Conservation (phyloP, 1,284 basidiomycete species). For the Microbotryum scabiosae region DNA sequence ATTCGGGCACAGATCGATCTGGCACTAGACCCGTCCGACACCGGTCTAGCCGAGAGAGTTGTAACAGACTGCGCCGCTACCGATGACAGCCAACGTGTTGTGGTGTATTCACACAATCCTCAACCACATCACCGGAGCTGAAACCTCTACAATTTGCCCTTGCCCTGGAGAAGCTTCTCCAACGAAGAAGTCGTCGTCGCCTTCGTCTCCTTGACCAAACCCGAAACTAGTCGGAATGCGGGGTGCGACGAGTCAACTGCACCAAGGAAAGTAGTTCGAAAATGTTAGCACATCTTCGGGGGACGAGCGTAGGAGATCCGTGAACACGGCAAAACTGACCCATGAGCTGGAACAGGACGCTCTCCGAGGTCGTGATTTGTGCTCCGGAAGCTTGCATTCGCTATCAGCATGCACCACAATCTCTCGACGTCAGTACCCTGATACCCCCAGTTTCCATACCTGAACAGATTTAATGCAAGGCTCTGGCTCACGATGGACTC, state of each 20-base stretch:
- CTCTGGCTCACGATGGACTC: no score
- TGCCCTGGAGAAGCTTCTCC: conserved; percentile 31
- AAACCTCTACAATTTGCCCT: neutral
- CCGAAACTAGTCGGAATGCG: conserved; percentile 64
- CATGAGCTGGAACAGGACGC: conserved; percentile 67
- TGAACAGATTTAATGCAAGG: no score
- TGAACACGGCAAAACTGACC: conserved; percentile 40
- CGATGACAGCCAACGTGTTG: no score
- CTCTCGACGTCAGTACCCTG: neutral
- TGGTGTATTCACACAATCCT: no score
- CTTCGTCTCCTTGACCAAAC: conserved; percentile 67
- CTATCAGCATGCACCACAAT: conserved; percentile 14
- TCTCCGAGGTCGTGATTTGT: conserved; percentile 71
- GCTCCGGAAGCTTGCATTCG: conserved; percentile 65
- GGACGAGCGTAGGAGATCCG: no score
- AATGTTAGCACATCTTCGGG: no score
- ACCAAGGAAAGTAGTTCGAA: conserved; percentile 3
- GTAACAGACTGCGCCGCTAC: no score
- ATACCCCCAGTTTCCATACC: neutral
- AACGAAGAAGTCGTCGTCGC: conserved; percentile 48
- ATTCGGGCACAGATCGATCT: no score
- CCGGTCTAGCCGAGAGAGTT: no score
- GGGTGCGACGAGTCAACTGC: conserved; percentile 57
- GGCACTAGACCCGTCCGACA: no score
- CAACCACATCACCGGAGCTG: no score